Conservation (phyloP, 164 flowering plant genomes). For the Chloranthus sessilifolius region DNA sequence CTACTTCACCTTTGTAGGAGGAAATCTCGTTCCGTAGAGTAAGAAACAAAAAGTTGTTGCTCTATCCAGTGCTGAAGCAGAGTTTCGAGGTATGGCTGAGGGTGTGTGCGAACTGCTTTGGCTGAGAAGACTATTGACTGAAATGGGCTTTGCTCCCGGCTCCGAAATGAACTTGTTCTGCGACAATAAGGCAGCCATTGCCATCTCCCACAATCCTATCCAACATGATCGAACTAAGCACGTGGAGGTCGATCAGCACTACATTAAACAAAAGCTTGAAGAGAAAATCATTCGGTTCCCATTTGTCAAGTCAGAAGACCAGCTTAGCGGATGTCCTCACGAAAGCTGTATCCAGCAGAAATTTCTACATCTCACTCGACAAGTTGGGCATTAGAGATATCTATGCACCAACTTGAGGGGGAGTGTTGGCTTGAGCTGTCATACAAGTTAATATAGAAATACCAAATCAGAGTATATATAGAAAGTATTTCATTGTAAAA, state of each 20-base stretch:
- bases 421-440: no score
- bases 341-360: no score
- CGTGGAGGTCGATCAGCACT: no score
- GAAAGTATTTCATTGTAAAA: no score
- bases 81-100: constrained; percentile 12
- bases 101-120: constrained; percentile 11
- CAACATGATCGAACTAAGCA: no score
- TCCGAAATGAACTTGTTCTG: not conserved
- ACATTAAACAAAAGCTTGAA: no score
- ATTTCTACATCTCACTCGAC: not conserved
- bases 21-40: no score
- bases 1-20: no score
- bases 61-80: constrained; percentile 1
- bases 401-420: not conserved
- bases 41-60: constrained; percentile 3
- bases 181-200: not conserved
- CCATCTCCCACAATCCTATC: not conserved
- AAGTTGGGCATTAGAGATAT: not conserved
- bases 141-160: no score
- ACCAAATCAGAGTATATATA: no score
- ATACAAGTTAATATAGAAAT: no score
- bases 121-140: no score
- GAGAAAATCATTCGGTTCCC: not conserved
- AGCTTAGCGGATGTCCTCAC: not conserved
- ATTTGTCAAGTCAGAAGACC: not conserved